These are phyloP conservation scores for Stenocarpella maydis DNA, from an alignment of 2,329 filamentous ascomycete species.

Conservation along the genomic window DNA sequence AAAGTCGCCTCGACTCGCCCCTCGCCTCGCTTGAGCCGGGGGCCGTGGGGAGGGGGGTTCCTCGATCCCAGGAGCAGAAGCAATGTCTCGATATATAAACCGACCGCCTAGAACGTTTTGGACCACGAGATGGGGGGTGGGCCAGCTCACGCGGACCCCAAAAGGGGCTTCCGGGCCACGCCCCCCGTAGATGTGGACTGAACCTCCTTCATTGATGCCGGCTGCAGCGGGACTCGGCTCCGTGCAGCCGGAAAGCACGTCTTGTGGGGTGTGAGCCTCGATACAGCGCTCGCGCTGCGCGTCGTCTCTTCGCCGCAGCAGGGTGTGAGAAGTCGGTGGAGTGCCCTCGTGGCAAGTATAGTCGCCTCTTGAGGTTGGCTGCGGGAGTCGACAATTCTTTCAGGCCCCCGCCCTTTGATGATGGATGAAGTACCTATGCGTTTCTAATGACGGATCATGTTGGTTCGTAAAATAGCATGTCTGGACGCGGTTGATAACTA, in stretches of 20 bases:
- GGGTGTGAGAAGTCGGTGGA: not conserved
- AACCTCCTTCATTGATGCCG: not conserved
- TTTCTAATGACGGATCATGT: not conserved
- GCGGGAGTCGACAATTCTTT: not conserved
- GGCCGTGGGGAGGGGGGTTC: too few species aligned
- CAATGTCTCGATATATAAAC: not conserved
- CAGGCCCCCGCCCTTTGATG: not conserved
- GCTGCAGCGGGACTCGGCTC: constrained; percentile 3
- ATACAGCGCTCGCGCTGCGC: not conserved
- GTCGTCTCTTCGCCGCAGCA: not conserved
- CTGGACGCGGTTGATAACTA: not conserved
- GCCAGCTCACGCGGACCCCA: not conserved
- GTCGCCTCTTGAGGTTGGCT: not conserved
- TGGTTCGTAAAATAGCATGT: not conserved
- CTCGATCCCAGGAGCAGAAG: constrained; percentile 4
- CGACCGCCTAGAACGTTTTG: constrained; percentile 18
- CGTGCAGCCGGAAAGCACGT: constrained; percentile 21
- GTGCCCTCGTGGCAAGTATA: not conserved
- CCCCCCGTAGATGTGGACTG: constrained; percentile 1
- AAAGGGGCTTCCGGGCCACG: not conserved
- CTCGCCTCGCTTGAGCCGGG: constrained; percentile 16
- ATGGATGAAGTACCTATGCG: not conserved
- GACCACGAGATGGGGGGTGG: not conserved
- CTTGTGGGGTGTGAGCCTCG: constrained; percentile 12
- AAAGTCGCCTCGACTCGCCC: not conserved